Percentiles rank a stretch among this genome's conserved stretches.
Evolutionary conservation across 2,329 filamentous ascomycete genomes (phyloP).

Genomic region (Hypoxylon sp.): DNA sequence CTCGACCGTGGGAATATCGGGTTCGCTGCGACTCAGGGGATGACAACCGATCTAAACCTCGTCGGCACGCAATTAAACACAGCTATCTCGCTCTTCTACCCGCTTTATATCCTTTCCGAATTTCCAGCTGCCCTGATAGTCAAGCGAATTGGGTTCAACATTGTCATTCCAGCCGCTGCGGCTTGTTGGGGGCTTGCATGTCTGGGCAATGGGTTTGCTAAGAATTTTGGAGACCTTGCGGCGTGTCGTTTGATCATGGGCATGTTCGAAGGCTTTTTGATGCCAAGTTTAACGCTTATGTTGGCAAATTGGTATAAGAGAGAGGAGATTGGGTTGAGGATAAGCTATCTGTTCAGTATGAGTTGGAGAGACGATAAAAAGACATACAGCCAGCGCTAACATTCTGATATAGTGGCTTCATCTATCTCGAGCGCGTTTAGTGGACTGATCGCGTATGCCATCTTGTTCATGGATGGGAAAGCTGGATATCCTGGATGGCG

Average conservation of each 20-base stretch:
- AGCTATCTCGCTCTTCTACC: constrained; percentile 37
- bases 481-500: constrained; percentile 36
- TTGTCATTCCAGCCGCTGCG: constrained; percentile 32
- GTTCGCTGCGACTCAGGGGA: constrained; percentile 35
- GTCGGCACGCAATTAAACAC: constrained; percentile 34
- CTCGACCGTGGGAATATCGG: constrained; percentile 37
- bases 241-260: constrained; percentile 34
- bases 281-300: constrained; percentile 35
- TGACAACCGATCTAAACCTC: constrained; percentile 31
- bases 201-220: constrained; percentile 35
- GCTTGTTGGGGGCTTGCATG: constrained; percentile 32
- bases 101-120: constrained; percentile 33
- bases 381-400: too few relatives aligned
- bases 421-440: constrained; percentile 33
- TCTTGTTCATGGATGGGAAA: constrained; percentile 33
- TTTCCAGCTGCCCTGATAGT: constrained; percentile 35
- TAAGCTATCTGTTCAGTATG: constrained; percentile 36
- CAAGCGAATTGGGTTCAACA: constrained; percentile 32
- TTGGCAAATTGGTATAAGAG: constrained; percentile 38
- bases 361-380: too few relatives aligned
- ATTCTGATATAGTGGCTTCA: constrained; percentile 15
- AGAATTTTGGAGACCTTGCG: constrained; percentile 30
- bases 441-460: constrained; percentile 33
- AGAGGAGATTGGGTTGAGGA: constrained; percentile 36
- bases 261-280: constrained; percentile 36